Percentiles rank a stretch among this genome's conserved stretches.
These are phyloP conservation scores for Picochlorum sp. DNA, from an alignment of 139 green algal species.

Conservation along the genomic window DNA sequence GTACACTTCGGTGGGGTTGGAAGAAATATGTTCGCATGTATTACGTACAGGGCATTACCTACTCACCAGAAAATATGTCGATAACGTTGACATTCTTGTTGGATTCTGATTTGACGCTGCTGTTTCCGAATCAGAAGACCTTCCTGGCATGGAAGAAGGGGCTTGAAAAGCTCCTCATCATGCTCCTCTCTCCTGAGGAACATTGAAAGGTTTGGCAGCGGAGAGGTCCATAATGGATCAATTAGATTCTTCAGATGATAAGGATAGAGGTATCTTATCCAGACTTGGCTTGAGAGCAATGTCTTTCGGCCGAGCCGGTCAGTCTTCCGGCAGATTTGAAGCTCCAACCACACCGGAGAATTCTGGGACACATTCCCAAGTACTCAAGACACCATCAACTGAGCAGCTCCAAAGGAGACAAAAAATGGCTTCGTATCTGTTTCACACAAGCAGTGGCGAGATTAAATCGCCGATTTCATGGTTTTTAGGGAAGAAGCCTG, in stretches of 20 bases:
- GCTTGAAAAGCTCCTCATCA: conserved; percentile 24
- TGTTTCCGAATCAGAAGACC: conserved; percentile 13
- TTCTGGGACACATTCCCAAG: too few species aligned
- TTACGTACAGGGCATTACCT: conserved; percentile 16
- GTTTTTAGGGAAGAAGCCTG: neutral
- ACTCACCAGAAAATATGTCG: conserved; percentile 20
- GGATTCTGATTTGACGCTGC: conserved; percentile 35
- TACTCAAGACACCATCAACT: too few species aligned
- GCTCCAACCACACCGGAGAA: too few species aligned
- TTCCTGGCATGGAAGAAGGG: conserved; percentile 23
- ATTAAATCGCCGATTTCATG: neutral
- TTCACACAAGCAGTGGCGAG: too few species aligned
- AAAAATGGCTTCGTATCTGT: too few species aligned
- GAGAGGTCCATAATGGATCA: too few species aligned
- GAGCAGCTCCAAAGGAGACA: too few species aligned
- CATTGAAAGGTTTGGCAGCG: neutral
- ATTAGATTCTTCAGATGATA: too few species aligned
- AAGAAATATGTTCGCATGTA: conserved; percentile 38
- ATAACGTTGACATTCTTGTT: conserved; percentile 30
- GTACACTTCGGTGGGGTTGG: conserved; percentile 47
- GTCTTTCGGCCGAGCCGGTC: too few species aligned
- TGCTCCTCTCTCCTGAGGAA: conserved; percentile 26
- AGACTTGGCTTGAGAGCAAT: too few species aligned
- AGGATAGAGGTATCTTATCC: too few species aligned
- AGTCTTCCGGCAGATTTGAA: too few species aligned